Conservation (phyloP, 208 protist species). For the Zelonia costaricensis region DNA sequence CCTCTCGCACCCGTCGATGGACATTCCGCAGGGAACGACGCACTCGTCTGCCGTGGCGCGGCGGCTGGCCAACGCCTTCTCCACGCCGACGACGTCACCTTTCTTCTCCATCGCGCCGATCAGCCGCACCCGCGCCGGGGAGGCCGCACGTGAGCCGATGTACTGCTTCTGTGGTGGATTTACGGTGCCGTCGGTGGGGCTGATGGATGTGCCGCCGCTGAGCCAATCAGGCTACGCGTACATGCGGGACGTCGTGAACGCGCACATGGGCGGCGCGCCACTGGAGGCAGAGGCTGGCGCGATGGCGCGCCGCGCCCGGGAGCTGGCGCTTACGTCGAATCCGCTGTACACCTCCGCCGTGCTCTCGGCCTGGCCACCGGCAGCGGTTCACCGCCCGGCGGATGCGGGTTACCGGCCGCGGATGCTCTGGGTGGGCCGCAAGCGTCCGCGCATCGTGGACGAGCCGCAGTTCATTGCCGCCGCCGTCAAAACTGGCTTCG, state of each 20-base stretch:
- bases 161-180: constrained; percentile 46
- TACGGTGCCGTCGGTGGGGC: constrained; percentile 10
- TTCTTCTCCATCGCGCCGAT: constrained; percentile 31
- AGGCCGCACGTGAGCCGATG: constrained; percentile 30
- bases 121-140: constrained; percentile 34
- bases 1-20: constrained; percentile 19
- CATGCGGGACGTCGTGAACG: constrained; percentile 18
- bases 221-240: constrained; percentile 5
- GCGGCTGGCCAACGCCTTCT: constrained; percentile 29
- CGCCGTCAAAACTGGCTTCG: constrained; percentile 37
- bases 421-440: constrained; percentile 37
- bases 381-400: not conserved
- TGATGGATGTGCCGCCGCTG: not conserved
- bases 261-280: constrained; percentile 22
- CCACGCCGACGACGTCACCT: constrained; percentile 5
- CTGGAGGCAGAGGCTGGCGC: constrained; percentile 1
- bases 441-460: constrained; percentile 27
- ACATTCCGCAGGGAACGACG: constrained; percentile 5
- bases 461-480: constrained; percentile 19
- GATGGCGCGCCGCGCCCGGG: not conserved
- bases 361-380: constrained; percentile 7
- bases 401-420: constrained; percentile 13
- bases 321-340: constrained; percentile 5
- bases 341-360: constrained; percentile 6
- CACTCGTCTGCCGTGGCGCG: constrained; percentile 24